Conservation (phyloP, 331 rosid genomes). For the Malus hybrid region DNA sequence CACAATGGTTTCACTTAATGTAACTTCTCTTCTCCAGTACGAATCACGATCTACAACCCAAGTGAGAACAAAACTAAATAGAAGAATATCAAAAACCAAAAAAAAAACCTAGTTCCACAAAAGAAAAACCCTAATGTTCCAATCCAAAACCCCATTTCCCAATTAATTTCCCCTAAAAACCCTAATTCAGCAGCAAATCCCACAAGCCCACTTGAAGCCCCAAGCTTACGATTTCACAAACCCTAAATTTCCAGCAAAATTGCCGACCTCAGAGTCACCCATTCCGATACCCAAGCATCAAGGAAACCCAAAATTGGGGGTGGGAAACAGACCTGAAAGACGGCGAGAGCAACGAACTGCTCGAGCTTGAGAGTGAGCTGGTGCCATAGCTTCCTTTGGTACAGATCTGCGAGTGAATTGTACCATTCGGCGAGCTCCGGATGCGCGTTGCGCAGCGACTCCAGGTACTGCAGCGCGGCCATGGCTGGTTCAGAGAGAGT, state of each 20-base stretch:
- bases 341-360: slow-evolving; percentile 85
- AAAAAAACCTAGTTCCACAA: neutral
- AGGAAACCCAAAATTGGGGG: neutral
- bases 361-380: slow-evolving; percentile 99
- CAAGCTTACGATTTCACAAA: slow-evolving; percentile 10
- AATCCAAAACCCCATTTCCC: neutral
- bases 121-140: neutral
- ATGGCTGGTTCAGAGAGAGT: slow-evolving; percentile 28
- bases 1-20: neutral
- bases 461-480: slow-evolving; percentile 96
- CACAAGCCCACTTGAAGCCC: neutral
- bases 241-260: slow-evolving; percentile 28
- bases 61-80: neutral
- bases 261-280: neutral
- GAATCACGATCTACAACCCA: neutral
- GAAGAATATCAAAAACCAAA: neutral
- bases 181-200: slow-evolving; percentile 5
- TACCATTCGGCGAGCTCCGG: slow-evolving; percentile 94
- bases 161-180: neutral
- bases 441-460: slow-evolving; percentile 72
- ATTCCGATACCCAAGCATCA: neutral
- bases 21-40: neutral
- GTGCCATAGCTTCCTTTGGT: slow-evolving; percentile 99
- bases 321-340: slow-evolving; percentile 59
- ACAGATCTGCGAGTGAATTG: slow-evolving; percentile 93